A percentile compares a stretch with the other conserved stretches of the same genome.
phyloP scores from a whole-genome alignment of 2,329 filamentous ascomycete species.

The Colletotrichum abscissum region DNA sequence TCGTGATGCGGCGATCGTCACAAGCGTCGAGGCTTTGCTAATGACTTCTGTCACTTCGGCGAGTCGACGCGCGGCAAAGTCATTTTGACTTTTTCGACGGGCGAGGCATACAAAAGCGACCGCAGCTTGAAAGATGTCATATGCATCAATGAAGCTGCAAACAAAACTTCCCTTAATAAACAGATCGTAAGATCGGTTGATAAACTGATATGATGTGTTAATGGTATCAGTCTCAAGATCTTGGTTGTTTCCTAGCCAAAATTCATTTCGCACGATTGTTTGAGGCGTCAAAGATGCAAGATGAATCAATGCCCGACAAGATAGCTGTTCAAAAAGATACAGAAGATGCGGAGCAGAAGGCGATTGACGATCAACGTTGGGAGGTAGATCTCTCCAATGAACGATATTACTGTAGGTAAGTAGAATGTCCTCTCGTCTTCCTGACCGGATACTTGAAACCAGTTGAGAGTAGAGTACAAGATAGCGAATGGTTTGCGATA shows the following conservation, averaged over 20 bases:
- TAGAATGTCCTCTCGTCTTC: neutral
- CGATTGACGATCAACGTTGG: neutral
- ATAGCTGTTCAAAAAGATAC: constrained; percentile 7
- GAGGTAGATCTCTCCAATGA: constrained; percentile 29
- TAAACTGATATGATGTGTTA: constrained; percentile 4
- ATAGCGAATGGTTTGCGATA: neutral
- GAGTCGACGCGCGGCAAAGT: neutral
- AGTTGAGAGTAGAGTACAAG: constrained; percentile 17
- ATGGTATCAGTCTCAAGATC: constrained; percentile 22
- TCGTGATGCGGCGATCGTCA: constrained; percentile 1
- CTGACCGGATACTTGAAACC: constrained; percentile 13
- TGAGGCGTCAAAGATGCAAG: neutral
- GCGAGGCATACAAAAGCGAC: constrained; percentile 14
- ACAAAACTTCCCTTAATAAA: neutral
- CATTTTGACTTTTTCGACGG: neutral
- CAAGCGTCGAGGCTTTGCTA: constrained; percentile 17
- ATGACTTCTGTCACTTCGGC: neutral
- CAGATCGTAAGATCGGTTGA: constrained; percentile 2
- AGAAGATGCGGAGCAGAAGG: neutral
- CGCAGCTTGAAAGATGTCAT: constrained; percentile 24
- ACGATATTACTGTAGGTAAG: constrained; percentile 17
- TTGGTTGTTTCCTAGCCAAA: neutral
- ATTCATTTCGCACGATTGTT: neutral
- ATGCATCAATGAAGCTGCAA: constrained; percentile 27
- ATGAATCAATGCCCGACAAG: constrained; percentile 9